Evolutionary conservation across 169 alveolate species (phyloP).

Genomic region (Plasmodium cynomolgi): DNA sequence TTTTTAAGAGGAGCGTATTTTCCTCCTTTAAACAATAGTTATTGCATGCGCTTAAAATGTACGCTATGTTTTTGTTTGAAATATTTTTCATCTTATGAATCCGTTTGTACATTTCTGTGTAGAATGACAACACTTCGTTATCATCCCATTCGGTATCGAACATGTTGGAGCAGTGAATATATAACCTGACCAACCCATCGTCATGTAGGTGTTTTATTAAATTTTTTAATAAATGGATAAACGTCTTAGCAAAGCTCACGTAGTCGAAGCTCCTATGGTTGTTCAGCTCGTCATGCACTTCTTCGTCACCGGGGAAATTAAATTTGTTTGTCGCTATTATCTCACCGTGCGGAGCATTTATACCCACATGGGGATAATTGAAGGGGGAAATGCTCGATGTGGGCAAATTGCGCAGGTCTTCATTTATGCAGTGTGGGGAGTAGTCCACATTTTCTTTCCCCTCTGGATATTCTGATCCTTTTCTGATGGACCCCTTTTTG

Average conservation of each 20-base stretch:
- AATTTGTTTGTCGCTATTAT: background rate
- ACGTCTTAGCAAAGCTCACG: constrained; percentile 10
- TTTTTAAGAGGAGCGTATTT: constrained; percentile 30
- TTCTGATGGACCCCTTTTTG: background rate
- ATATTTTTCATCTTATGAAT: constrained; percentile 61
- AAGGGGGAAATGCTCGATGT: background rate
- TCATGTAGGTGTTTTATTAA: constrained; percentile 73
- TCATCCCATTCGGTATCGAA: background rate
- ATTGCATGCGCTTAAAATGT: constrained; percentile 55
- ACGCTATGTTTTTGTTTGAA: constrained; percentile 60
- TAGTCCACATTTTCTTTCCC: background rate
- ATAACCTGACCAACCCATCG: constrained; percentile 41
- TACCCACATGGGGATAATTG: background rate
- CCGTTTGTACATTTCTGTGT: constrained; percentile 41
- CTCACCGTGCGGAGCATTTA: background rate
- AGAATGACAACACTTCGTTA: constrained; percentile 33
- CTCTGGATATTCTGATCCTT: background rate
- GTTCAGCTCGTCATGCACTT: background rate
- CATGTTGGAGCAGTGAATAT: constrained; percentile 12
- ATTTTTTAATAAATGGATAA: constrained; percentile 21
- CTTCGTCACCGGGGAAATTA: background rate
- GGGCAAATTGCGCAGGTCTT: background rate
- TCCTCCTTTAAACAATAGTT: constrained; percentile 35
- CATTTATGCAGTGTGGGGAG: background rate
- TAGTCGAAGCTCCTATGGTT: background rate